These are phyloP conservation scores for Yamadazyma triangularis DNA, from an alignment of 1,139 yeast genomes.

Conservation along the genomic window DNA sequence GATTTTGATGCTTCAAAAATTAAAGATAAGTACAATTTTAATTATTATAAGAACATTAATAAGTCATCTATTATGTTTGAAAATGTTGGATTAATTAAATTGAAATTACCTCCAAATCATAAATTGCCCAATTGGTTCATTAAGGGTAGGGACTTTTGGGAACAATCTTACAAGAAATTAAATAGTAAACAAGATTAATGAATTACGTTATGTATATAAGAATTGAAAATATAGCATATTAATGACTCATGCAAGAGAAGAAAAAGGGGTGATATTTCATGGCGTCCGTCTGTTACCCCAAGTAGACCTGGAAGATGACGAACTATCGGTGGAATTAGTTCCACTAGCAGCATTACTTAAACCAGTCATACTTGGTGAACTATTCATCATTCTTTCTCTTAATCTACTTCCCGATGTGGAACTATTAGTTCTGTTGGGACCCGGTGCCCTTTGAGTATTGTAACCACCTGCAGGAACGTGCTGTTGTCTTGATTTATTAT, in stretches of 20 bases:
- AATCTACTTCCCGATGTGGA: slow-evolving; percentile 30
- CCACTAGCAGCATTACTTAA: slow-evolving; percentile 9
- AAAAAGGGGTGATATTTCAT: background rate
- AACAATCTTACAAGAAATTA: slow-evolving; percentile 16
- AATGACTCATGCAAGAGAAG: background rate
- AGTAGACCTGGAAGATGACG: slow-evolving; percentile 16
- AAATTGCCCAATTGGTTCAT: slow-evolving; percentile 71
- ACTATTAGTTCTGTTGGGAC: slow-evolving; percentile 24
- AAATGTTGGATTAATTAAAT: slow-evolving; percentile 35
- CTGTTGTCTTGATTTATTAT: slow-evolving; percentile 41
- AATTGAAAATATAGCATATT: background rate
- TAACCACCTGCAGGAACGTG: slow-evolving; percentile 34
- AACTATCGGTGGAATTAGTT: background rate
- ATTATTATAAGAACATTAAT: slow-evolving; percentile 34
- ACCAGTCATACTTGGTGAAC: slow-evolving; percentile 13
- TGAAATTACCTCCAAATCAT: slow-evolving; percentile 57
- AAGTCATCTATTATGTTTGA: slow-evolving; percentile 27
- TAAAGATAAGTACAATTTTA: slow-evolving; percentile 26
- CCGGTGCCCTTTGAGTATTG: slow-evolving; percentile 16
- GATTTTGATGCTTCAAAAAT: slow-evolving; percentile 18
- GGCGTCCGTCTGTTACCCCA: slow-evolving; percentile 23
- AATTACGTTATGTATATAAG: background rate
- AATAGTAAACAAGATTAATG: background rate
- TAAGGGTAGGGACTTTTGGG: slow-evolving; percentile 62
- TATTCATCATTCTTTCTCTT: slow-evolving; percentile 34